Conservation (phyloP, 2,329 filamentous ascomycete species). For the Paecilomyces dactylethromorphus region DNA sequence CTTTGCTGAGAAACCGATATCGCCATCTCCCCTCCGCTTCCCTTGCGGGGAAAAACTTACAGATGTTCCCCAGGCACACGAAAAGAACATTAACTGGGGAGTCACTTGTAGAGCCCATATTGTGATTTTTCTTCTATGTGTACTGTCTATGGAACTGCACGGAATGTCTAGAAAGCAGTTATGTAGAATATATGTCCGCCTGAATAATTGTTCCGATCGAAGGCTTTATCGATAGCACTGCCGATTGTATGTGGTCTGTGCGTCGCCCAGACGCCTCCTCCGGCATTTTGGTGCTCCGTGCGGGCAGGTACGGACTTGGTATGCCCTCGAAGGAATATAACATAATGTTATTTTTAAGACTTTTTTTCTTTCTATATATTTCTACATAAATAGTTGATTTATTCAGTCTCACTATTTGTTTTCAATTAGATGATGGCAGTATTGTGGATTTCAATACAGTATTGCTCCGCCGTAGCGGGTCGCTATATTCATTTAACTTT, state of each 20-base stretch:
- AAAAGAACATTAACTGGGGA: slow-evolving; percentile 68
- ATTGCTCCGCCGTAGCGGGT: neutral
- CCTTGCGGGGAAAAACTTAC: slow-evolving; percentile 33
- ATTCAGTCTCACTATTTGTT: neutral
- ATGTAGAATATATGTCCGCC: neutral
- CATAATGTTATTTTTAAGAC: no score
- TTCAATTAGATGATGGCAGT: no score
- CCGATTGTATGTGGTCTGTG: neutral
- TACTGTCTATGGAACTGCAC: neutral
- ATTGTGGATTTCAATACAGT: neutral
- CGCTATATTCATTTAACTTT: neutral
- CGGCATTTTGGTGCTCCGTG: neutral
- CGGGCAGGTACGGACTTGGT: no score
- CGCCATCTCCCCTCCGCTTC: neutral
- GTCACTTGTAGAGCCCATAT: neutral
- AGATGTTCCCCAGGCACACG: slow-evolving; percentile 96
- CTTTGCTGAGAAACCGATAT: neutral
- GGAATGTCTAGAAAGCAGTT: neutral
- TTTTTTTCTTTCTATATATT: neutral
- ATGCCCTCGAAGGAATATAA: no score
- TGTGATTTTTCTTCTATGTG: neutral
- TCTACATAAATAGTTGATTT: neutral
- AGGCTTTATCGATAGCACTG: neutral
- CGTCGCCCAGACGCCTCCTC: no score
- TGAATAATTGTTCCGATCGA: neutral